Base-by-base conservation (phyloP, 768 basidiomycete species). In the Tylopilus sp. region DNA sequence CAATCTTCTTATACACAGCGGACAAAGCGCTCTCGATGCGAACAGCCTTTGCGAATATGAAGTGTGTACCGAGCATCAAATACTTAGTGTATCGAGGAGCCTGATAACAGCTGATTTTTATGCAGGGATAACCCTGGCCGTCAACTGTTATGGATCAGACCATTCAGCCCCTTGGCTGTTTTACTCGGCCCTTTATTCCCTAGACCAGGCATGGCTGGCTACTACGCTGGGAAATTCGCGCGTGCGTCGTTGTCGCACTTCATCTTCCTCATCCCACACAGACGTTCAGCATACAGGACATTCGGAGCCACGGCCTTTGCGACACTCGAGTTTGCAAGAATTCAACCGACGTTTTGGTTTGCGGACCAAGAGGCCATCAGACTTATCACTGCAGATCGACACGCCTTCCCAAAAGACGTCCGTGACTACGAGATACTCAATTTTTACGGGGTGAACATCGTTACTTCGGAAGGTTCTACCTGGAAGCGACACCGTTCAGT, bases 341-440 rank as follows among this genome's bases (percentile, higher is more conserved):
- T 68, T 22, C 64, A 57, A 11, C 71, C 64, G 0, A 61, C 61
- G 10, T 71, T 72, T 51, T 79, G 75, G 74, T 30, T 79, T 17
- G 66, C 74, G 13, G 78, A 79, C 43, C 64, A 71, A 1, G 72
- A 78, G 28, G 73, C 74, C 7, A 55, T 78, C 22, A 75, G 73
- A 48, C 48, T 26, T 8, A 26, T 26, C 25, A 26, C 25, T 8
- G 25, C 25, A 26, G 25, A 26, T 26, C 25, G 25, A 8, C 8
- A 26, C 25, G 25, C 25, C 8, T 26, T 26, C 8, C 25, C 25
- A 26, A 26, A 26, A 26, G 8, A 26, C 8, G 25, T 26, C 8
- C 4, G 5, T 26, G 25, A 8, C 5, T 26, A 26, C 25, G 5
- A 26, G 25, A 26, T 26, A 8, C 25, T 26, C 25, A 8, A 26